A percentile compares a stretch with the other conserved stretches of the same genome.
Conservation (phyloP, 2,329 filamentous ascomycete genomes). For the Ascochyta viciae-villosae region DNA sequence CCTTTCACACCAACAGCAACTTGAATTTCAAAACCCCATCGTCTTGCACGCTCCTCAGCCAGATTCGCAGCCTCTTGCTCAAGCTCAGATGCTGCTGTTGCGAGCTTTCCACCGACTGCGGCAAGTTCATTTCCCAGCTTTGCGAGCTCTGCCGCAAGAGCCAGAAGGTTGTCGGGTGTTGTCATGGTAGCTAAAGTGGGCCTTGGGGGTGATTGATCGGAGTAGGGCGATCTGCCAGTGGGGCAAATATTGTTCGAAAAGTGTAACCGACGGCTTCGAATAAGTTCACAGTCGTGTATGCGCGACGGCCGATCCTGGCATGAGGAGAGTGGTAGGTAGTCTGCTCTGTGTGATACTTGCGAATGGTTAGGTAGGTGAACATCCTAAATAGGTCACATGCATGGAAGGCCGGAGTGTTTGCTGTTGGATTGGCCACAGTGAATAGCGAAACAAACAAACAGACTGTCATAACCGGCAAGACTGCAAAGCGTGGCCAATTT, state of each 20-base stretch:
- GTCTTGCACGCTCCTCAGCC: slow-evolving; percentile 28
- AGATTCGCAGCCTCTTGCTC: slow-evolving; percentile 36
- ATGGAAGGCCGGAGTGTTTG: too few relatives aligned
- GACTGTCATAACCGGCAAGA: too few relatives aligned
- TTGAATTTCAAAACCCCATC: slow-evolving; percentile 34
- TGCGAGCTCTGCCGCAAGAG: slow-evolving; percentile 29
- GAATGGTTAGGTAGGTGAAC: too few relatives aligned
- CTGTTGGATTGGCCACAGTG: too few relatives aligned
- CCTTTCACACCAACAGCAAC: slow-evolving; percentile 24
- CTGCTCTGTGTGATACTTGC: background rate
- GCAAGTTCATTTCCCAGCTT: slow-evolving; percentile 23
- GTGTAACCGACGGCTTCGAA: background rate
- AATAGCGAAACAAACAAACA: too few relatives aligned
- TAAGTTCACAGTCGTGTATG: background rate
- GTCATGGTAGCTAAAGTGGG: slow-evolving; percentile 18
- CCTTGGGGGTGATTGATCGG: too few relatives aligned
- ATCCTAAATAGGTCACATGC: too few relatives aligned
- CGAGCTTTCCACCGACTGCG: slow-evolving; percentile 24
- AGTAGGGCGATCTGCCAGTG: too few relatives aligned
- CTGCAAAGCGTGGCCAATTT: too few relatives aligned
- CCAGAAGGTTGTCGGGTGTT: slow-evolving; percentile 30
- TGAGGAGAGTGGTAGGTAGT: background rate
- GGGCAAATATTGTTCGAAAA: too few relatives aligned
- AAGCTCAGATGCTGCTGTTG: slow-evolving; percentile 21
- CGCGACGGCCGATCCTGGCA: background rate